Evolutionary conservation across 1,284 basidiomycete species (phyloP), one percentile per base, ranked within the genome.

Genomic region (Cutaneotrichosporon sp.): DNA sequence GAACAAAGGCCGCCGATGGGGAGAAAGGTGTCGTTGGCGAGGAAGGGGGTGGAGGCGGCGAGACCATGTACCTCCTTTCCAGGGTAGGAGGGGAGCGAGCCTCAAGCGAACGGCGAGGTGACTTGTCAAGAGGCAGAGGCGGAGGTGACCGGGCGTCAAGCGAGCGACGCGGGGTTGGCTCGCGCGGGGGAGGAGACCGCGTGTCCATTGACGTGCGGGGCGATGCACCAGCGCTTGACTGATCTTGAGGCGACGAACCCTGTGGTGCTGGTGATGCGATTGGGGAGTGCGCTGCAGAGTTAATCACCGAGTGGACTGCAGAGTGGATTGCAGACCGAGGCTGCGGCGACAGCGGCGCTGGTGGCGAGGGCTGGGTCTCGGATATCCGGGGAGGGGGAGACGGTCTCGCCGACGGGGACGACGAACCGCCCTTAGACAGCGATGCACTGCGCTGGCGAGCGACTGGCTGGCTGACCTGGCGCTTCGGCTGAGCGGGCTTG

Each of bases 1-100:
- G 36, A 34, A 53, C 36, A 51, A 62, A 45, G 2, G 59, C 57
- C 6, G 50, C 33, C 1, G 60, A 53, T 2, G 55, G 43, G n/a
- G 42, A 49, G 33, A 52, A 54, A 18, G 50, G 25, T 14, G 57
- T 25, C 3, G 51, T 52, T 1, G 50, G 57, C 8, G 50, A 52
- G 3, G 50, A 53, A 4, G 43, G 33, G 10, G 55, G 43, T 13
- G 60, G 60, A 16, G 24, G 55, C 5, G 56, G 56, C 2, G 56
- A 52, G 18, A 16, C 18, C 56, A 57, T 49, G 27, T n/a, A 10
- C 27, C n/a, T 31, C 47, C 47, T 25, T 9, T 50, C 27, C 9
- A 29, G 47, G 14, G 27, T 14, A 18, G 27, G 47, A 8, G 47
- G 47, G 14, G 47, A 50, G 25, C 47, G 25, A 2, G 47, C 25